Evolutionary conservation across 805 yeast genomes (phyloP).

Genomic region (Wickerhamiella kurtzmanii): DNA sequence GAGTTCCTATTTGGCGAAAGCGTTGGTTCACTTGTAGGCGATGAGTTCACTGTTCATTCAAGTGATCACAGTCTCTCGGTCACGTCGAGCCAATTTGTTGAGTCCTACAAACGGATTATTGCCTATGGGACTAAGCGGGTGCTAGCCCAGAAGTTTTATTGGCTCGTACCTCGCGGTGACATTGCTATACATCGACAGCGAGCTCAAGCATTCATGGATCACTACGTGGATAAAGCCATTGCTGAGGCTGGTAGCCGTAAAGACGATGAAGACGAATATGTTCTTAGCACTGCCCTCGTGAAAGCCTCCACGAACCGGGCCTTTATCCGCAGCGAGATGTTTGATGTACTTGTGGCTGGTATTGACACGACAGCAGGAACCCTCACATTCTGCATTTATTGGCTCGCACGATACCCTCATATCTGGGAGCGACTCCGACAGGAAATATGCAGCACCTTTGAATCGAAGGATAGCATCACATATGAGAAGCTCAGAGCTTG

Average conservation of each 20-base stretch:
- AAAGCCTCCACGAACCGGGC: conserved; percentile 32
- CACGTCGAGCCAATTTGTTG: conserved; percentile 9
- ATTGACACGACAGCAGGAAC: conserved; percentile 38
- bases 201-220: conserved; percentile 21
- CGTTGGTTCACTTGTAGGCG: conserved; percentile 11
- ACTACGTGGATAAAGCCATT: conserved; percentile 24
- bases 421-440: conserved; percentile 27
- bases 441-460: conserved; percentile 9
- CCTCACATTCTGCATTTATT: conserved; percentile 29
- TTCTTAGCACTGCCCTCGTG: conserved; percentile 32
- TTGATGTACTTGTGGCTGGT: conserved; percentile 35
- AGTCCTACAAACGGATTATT: conserved; percentile 9
- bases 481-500: conserved; percentile 31
- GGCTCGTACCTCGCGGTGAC: conserved; percentile 4
- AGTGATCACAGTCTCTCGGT: neutral
- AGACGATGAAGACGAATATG: conserved; percentile 29
- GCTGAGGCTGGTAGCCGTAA: neutral
- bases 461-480: conserved; percentile 31
- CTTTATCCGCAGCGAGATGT: conserved; percentile 32
- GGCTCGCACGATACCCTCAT: conserved; percentile 30
- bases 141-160: conserved; percentile 1
- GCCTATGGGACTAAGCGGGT: conserved; percentile 6
- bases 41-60: neutral
- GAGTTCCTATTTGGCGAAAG: conserved; percentile 20
- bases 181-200: conserved; percentile 6